These are phyloP conservation scores for Euptelea pleiosperma DNA, from an alignment of 164 flowering plant species.

Conservation along the genomic window DNA sequence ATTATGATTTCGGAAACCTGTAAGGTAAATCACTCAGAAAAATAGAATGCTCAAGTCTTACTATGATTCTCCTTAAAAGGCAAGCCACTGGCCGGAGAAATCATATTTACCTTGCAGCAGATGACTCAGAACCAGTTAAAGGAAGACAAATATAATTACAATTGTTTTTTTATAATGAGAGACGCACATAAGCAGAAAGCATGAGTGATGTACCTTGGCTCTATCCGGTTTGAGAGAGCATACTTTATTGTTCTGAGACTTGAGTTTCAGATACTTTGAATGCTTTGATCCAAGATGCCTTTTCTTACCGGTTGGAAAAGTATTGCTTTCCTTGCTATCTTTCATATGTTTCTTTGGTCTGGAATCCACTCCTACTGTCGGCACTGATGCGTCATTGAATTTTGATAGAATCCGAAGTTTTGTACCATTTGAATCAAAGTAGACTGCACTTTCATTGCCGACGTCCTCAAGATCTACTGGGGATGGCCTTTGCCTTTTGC, in stretches of 20 bases:
- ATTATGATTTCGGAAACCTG: too few species aligned
- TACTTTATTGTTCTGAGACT: constrained; percentile 34
- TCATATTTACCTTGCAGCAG: not conserved
- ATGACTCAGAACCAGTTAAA: not conserved
- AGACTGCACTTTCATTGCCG: constrained; percentile 56
- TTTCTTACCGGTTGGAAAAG: constrained; percentile 32
- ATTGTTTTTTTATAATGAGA: too few species aligned
- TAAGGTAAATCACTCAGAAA: not conserved
- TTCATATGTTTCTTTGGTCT: constrained; percentile 24
- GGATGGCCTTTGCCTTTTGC: constrained; percentile 33
- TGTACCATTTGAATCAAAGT: constrained; percentile 78
- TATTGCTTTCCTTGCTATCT: constrained; percentile 37
- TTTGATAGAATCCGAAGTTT: constrained; percentile 76
- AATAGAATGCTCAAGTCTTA: not conserved
- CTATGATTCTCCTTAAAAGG: not conserved
- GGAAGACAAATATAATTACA: not conserved
- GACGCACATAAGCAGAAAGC: not conserved
- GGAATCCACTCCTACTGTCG: constrained; percentile 30
- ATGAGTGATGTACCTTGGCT: constrained; percentile 38
- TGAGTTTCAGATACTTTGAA: constrained; percentile 32
- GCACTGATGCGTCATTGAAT: constrained; percentile 28
- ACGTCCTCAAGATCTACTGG: constrained; percentile 24
- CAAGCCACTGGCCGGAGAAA: too few species aligned
- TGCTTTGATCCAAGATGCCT: constrained; percentile 29
- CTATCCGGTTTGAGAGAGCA: constrained; percentile 22